A percentile compares a stretch with the other conserved stretches of the same genome.
phyloP scores from a whole-genome alignment of 306 rosid genomes.

The Comarum palustre region DNA sequence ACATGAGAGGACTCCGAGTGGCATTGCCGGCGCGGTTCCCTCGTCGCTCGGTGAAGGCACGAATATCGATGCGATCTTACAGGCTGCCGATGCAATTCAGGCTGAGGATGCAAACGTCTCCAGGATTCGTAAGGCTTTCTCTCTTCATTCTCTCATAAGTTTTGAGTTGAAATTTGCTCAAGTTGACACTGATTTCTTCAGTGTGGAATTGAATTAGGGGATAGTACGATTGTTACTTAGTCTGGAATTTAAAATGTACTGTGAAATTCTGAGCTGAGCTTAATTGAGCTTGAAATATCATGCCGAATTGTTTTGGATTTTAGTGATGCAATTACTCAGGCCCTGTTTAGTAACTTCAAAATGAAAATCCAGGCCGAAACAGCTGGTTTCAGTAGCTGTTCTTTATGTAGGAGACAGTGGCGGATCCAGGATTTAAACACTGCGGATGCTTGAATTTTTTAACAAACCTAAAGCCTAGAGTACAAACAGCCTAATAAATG shows the following conservation, averaged over 20 bases:
- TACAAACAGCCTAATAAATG: no score
- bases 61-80: constrained; percentile 74
- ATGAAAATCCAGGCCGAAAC: not conserved
- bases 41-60: constrained; percentile 66
- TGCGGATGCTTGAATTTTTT: no score
- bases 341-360: not conserved
- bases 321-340: not conserved
- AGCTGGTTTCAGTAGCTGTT: not conserved
- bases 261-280: constrained; percentile 7
- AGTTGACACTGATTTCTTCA: constrained; percentile 7
- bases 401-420: not conserved
- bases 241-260: not conserved
- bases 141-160: not conserved
- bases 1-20: constrained; percentile 53
- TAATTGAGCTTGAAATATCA: not conserved
- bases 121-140: constrained; percentile 64
- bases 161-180: not conserved
- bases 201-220: no score
- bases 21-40: constrained; percentile 79
- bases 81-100: constrained; percentile 89
- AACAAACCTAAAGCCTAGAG: no score
- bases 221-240: not conserved
- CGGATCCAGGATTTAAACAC: no score
- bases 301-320: not conserved
- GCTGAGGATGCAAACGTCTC: constrained; percentile 68